Conservation (phyloP, 768 basidiomycete species). For the Mycena olivaceomarginata region DNA sequence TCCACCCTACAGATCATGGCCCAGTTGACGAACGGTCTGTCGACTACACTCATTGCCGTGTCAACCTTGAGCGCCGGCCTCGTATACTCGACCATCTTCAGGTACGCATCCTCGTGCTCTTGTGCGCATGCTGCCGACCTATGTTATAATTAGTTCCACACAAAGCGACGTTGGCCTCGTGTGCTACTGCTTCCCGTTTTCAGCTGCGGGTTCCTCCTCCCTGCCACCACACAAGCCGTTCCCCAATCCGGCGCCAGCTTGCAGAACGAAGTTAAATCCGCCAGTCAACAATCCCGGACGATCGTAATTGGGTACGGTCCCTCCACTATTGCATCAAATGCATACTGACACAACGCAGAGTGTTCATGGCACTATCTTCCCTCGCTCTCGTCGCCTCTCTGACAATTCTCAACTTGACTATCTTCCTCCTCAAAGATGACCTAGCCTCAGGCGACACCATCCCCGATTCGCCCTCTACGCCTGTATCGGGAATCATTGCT, state of each 20-base stretch:
- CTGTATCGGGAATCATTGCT: slow-evolving; percentile 33
- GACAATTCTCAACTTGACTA: slow-evolving; percentile 47
- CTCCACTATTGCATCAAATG: background rate
- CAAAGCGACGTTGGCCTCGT: slow-evolving; percentile 49
- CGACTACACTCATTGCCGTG: slow-evolving; percentile 40
- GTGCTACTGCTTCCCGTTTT: slow-evolving; percentile 54
- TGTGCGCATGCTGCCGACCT: background rate
- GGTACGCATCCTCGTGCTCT: slow-evolving; percentile 37
- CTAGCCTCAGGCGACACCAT: background rate
- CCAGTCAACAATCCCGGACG: background rate
- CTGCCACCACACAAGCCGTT: slow-evolving; percentile 44
- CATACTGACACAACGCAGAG: slow-evolving; percentile 17
- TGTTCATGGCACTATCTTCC: slow-evolving; percentile 42
- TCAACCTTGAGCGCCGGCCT: slow-evolving; percentile 49
- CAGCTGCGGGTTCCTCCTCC: slow-evolving; percentile 49
- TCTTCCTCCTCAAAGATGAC: slow-evolving; percentile 45
- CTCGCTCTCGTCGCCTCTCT: slow-evolving; percentile 44
- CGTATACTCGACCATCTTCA: slow-evolving; percentile 51
- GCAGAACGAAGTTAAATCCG: slow-evolving; percentile 46
- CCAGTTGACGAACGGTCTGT: slow-evolving; percentile 27
- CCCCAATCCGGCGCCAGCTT: slow-evolving; percentile 46
- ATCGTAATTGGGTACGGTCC: slow-evolving; percentile 38
- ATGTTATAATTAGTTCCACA: slow-evolving; percentile 36
- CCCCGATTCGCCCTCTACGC: slow-evolving; percentile 21
- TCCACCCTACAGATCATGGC: slow-evolving; percentile 29